Conservation (phyloP, 352 stramenopile species). For the Pythium guiyangense region DNA sequence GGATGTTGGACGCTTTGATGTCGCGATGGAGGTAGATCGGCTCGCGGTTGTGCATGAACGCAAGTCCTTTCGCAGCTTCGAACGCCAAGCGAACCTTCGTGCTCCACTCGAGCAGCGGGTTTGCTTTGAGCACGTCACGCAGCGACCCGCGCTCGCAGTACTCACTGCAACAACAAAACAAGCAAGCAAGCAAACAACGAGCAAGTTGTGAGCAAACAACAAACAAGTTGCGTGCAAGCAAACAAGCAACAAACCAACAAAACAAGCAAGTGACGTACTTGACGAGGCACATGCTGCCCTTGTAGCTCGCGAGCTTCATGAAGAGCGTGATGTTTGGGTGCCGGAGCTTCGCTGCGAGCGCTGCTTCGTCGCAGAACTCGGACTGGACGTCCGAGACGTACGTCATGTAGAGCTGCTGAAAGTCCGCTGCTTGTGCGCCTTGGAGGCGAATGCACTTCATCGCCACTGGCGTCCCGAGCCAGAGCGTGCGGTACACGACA, state of each 20-base stretch:
- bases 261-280: conserved; percentile 37
- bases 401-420: conserved; percentile 58
- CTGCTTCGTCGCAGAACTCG: conserved; percentile 65
- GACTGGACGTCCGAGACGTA: conserved; percentile 52
- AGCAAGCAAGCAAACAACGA: conserved; percentile 3
- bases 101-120: conserved; percentile 60
- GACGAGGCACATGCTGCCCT: conserved; percentile 60
- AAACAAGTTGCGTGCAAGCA: no score
- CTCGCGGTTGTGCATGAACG: conserved; percentile 75
- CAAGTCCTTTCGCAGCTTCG: conserved; percentile 59
- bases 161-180: conserved; percentile 38
- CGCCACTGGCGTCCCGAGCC: conserved; percentile 71
- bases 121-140: conserved; percentile 52
- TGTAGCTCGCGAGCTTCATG: conserved; percentile 65
- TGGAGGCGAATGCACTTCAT: conserved; percentile 67
- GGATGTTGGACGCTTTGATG: conserved; percentile 71
- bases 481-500: conserved; percentile 63
- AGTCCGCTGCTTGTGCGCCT: conserved; percentile 30
- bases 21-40: conserved; percentile 74
- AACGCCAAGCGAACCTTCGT: conserved; percentile 67
- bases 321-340: conserved; percentile 79
- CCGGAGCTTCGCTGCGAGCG: conserved; percentile 51
- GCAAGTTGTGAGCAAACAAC: no score
- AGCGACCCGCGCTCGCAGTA: conserved; percentile 63
- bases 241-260: no score